Evolutionary conservation across 148 eudicot genomes (phyloP).

Genomic region (Chenopodium quinoa): DNA sequence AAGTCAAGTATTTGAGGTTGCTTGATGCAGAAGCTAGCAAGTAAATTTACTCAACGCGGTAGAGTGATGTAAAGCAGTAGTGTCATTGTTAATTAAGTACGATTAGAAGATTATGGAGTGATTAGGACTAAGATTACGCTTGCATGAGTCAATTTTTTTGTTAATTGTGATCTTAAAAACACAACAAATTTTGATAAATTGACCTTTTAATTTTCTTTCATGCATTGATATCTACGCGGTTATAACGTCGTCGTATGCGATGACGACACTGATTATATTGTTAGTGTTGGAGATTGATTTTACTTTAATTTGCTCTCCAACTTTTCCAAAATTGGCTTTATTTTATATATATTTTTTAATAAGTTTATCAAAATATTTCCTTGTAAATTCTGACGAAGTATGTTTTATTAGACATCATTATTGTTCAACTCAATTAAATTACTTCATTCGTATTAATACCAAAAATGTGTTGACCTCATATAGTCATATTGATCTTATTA

Average conservation of each 20-base stretch:
- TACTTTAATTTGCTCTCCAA: too few relatives aligned
- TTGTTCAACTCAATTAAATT: too few relatives aligned
- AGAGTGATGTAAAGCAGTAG: background rate
- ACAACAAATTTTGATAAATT: background rate
- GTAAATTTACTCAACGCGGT: background rate
- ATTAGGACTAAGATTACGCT: background rate
- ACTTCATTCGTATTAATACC: too few relatives aligned
- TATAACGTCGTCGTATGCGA: background rate
- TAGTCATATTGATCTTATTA: too few relatives aligned
- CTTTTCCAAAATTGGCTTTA: too few relatives aligned
- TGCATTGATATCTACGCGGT: too few relatives aligned
- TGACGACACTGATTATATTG: background rate
- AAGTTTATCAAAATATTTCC: too few relatives aligned
- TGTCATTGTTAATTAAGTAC: background rate
- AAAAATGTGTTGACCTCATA: too few relatives aligned
- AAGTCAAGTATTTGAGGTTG: background rate
- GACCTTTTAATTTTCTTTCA: background rate
- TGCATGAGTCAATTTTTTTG: conserved; percentile 8
- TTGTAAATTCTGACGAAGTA: too few relatives aligned
- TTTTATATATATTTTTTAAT: too few relatives aligned
- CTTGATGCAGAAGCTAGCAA: background rate
- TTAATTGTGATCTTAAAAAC: background rate
- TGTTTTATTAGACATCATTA: too few relatives aligned
- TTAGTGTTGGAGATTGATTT: too few relatives aligned
- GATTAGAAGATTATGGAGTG: background rate